Evolutionary conservation across 1,284 basidiomycete species (phyloP), one percentile per base, ranked within the genome.

Genomic region (Ceratobasidium sp.): DNA sequence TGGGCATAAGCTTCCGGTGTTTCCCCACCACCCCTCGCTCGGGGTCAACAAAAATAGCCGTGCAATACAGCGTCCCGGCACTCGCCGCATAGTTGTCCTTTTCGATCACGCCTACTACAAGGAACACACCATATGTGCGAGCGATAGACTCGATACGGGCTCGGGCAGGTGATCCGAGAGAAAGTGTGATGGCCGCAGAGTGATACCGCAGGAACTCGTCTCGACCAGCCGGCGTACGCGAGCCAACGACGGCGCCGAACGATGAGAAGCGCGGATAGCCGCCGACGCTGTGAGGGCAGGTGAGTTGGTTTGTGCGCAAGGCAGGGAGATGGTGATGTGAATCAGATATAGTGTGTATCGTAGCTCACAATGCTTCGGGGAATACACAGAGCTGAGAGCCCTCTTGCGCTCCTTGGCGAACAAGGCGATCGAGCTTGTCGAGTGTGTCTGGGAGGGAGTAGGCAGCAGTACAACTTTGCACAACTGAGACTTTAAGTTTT

Each of bases 1-100:
- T 94, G 0, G 93, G 93, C 82, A 91, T 87, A 35, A 94, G 83
- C 83, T 94, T 94, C n/a, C 93, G 86, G 82, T 93, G 92, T 80
- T 91, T 92, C 14, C 86, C 88, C 14, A 93, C 83, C 52, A 90
- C 86, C 8, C 89, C 89, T n/a, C 88, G 84, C 14, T 81, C 79
- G 0, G 91, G 90, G 74, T 89, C 88, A 41, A 94, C 87, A 80
- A 93, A 91, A 41, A 94, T 85, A 35, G 85, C 89, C 0, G 92
- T 91, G 84, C 93, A 94, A 82, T 92, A 94, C 50, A 94, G 84
- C 0, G 92, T 93, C 0, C 91, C 90, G 1, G 81, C 81, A n/a
- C 83, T 81, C 20, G 87, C 86, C 3, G 73, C 73, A 66, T 75
- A 75, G 27, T 66, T 52, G 27, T 89, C 89, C 16, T 89, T 86